Evolutionary conservation across 129 eudicot genomes (phyloP), one percentile per base, ranked within the genome.

Genomic region (Flaveria linearis): DNA sequence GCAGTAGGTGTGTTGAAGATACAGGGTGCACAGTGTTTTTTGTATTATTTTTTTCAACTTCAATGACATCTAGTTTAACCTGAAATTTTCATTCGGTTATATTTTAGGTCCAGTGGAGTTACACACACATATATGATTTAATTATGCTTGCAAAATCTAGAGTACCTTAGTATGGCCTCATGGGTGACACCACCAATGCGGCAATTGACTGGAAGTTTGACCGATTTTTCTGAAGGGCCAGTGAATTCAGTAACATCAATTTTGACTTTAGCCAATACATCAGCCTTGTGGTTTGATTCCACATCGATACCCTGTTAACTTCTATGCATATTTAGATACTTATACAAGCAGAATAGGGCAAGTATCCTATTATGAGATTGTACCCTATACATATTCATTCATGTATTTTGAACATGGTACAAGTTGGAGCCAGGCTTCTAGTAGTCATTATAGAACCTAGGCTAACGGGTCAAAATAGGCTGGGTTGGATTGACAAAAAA

Each of bases 1-100:
- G 85, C 36, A 83, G 74, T 50, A 77, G 85, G 61, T 75, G 85
- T 11, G 85, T 83, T 69, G 90, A 87, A 78, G 90, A 86, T 69
- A 81, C 28, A 57, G 90, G 90, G 82, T 86, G 87, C 57, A 86
- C 79, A 3, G 20, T 83, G 79, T 85, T 84, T 52, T 80, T 73
- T 10, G 81, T 81, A 9, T 22, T 73, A 55, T 28, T 76, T 57
- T 80, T 78, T 63, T 83, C 74, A 26, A 60, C 76, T 81, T 86
- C 87, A 22, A 23, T 55, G 42, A 78, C 76, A 45, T 78, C 71
- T 58, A 86, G 84, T 81, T 77, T 83, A 39, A 86, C 90, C 90
- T 86, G 84, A 57, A 83, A 73, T 73, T 52, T 71, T 11, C 49
- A 58, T 78, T 82, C 42, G 22, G 69, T 23, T 55, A 71, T 69